These are phyloP conservation scores for Pythium oligandrum DNA, from an alignment of 352 stramenopile species.

Conservation along the genomic window DNA sequence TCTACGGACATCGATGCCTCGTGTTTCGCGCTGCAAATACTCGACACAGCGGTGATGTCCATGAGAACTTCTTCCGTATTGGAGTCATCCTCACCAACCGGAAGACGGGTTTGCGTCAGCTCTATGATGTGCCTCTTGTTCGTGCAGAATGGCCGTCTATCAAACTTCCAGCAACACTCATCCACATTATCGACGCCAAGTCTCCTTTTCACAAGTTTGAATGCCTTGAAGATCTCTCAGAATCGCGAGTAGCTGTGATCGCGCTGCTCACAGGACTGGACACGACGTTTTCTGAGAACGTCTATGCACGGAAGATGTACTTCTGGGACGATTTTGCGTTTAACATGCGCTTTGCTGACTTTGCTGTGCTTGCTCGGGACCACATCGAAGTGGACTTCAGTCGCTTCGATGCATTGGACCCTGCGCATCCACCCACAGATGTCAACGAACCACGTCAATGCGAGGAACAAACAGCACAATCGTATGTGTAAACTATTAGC, in stretches of 20 bases:
- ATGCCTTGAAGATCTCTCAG: conserved; percentile 60
- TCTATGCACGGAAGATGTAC: conserved; percentile 86
- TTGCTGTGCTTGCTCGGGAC: conserved; percentile 65
- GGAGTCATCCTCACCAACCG: conserved; percentile 80
- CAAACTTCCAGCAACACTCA: conserved; percentile 74
- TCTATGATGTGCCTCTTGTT: conserved; percentile 81
- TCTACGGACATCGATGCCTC: conserved; percentile 73
- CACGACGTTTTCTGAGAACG: conserved; percentile 81
- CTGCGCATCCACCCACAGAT: too few species aligned
- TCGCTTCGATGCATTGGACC: conserved; percentile 54
- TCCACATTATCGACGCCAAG: conserved; percentile 76
- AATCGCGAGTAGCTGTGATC: conserved; percentile 73
- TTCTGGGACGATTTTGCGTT: conserved; percentile 86
- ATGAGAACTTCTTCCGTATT: conserved; percentile 81
- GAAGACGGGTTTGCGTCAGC: conserved; percentile 71
- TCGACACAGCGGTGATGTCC: conserved; percentile 69
- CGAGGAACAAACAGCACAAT: too few species aligned
- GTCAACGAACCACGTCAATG: too few species aligned
- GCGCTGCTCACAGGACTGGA: conserved; percentile 76
- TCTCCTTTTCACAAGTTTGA: conserved; percentile 80
- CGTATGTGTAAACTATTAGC: too few species aligned
- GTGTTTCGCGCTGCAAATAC: conserved; percentile 81
- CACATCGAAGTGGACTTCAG: conserved; percentile 63
- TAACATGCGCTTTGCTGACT: conserved; percentile 74
- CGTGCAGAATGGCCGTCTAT: conserved; percentile 78